Conservation (phyloP, 139 green algal genomes). For the Coelastrella sp. region DNA sequence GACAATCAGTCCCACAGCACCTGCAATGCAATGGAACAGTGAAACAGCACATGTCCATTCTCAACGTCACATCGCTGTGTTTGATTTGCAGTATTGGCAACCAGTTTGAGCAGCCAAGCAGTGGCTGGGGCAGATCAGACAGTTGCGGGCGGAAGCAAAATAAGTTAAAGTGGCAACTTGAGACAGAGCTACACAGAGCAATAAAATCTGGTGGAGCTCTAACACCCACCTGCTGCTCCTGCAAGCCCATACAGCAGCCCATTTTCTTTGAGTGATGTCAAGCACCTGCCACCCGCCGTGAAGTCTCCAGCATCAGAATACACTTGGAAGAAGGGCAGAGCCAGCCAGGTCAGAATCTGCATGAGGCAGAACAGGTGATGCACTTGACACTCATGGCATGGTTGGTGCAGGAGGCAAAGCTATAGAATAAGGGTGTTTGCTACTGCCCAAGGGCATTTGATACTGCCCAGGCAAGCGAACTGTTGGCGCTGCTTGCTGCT, state of each 20-base stretch:
- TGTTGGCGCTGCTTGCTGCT: not conserved
- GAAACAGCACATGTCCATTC: not conserved
- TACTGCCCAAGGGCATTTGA: too few species aligned
- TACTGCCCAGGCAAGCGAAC: too few species aligned
- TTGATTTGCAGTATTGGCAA: not conserved
- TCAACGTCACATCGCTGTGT: not conserved
- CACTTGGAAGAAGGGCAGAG: conserved; percentile 89
- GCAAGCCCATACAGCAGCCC: conserved; percentile 83
- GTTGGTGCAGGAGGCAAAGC: too few species aligned
- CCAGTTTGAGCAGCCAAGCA: not conserved
- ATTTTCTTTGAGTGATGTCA: conserved; percentile 67
- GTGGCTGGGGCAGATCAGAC: too few species aligned
- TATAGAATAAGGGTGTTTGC: too few species aligned
- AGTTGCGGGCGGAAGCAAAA: too few species aligned
- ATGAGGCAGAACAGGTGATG: conserved; percentile 23
- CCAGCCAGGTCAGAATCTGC: conserved; percentile 86
- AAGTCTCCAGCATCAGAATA: conserved; percentile 93
- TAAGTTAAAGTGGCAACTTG: too few species aligned
- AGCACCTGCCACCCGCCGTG: conserved; percentile 62
- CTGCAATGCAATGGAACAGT: conserved; percentile 37
- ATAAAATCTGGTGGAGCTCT: too few species aligned
- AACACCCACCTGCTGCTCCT: conserved; percentile 45
- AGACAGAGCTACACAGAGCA: too few species aligned
- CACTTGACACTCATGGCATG: not conserved
- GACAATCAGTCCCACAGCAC: conserved; percentile 67